Conservation (phyloP, 192 early-diverging fungal species). For the Entomortierella lignicola region DNA sequence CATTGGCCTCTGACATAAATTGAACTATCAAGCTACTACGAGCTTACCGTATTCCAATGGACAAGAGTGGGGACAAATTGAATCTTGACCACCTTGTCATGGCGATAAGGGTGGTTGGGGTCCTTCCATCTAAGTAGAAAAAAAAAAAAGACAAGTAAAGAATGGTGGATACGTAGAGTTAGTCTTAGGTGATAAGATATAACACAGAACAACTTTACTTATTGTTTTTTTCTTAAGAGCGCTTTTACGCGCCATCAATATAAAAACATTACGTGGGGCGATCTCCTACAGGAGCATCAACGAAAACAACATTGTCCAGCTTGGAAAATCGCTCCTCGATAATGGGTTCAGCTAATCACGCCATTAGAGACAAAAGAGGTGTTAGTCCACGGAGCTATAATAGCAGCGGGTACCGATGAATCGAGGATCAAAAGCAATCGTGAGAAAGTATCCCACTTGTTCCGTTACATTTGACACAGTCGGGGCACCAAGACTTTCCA, state of each 20-base stretch:
- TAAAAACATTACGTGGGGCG: conserved; percentile 40
- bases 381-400: not conserved
- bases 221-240: too few relatives aligned
- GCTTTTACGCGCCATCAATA: too few relatives aligned
- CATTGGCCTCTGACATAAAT: not conserved
- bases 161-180: too few relatives aligned
- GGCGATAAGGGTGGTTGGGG: conserved; percentile 35
- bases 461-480: conserved; percentile 44
- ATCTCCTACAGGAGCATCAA: conserved; percentile 38
- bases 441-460: too few relatives aligned
- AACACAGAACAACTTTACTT: too few relatives aligned
- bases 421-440: too few relatives aligned
- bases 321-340: conserved; percentile 30
- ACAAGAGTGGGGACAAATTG: conserved; percentile 39
- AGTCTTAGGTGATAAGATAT: too few relatives aligned
- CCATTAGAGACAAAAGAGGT: not conserved
- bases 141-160: not conserved
- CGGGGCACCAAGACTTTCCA: conserved; percentile 62
- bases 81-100: conserved; percentile 41
- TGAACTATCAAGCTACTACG: not conserved
- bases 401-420: too few relatives aligned
- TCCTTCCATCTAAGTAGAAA: conserved; percentile 42
- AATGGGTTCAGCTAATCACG: conserved; percentile 26
- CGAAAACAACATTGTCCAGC: conserved; percentile 35
- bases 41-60: conserved; percentile 38